Evolutionary conservation across 306 rosid species (phyloP).

Genomic region (Phaseolus lunatus): DNA sequence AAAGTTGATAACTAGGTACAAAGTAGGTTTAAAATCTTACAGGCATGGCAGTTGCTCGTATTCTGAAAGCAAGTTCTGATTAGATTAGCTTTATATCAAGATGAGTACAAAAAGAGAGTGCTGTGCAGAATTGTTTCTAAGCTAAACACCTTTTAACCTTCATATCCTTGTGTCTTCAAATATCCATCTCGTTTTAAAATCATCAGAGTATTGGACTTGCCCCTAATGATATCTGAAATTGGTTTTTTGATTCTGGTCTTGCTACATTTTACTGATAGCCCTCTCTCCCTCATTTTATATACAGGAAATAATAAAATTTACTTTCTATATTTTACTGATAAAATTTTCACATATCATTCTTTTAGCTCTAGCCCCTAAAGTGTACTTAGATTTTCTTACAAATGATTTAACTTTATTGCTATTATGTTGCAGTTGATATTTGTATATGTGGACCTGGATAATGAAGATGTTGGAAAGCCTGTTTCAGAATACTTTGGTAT

Average conservation of each 20-base stretch:
- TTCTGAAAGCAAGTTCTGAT: not conserved
- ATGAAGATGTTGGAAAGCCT: conserved; percentile 92
- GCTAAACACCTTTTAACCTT: not conserved
- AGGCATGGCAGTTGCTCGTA: not conserved
- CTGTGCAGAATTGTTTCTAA: not conserved
- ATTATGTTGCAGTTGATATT: conserved; percentile 79
- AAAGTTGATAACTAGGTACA: not conserved
- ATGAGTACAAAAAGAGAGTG: not conserved
- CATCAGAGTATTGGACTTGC: not conserved
- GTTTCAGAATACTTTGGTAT: conserved; percentile 94
- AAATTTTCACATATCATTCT: not conserved
- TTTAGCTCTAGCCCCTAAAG: conserved; percentile 5
- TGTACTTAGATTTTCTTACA: not conserved
- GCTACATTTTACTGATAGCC: conserved; percentile 25
- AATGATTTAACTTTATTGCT: not conserved
- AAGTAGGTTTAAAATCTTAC: not conserved
- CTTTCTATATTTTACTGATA: not conserved
- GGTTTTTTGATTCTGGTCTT: conserved; percentile 3
- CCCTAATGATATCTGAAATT: conserved; percentile 25
- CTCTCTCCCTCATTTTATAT: not conserved
- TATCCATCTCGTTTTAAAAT: conserved; percentile 4
- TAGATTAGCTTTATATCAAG: not conserved
- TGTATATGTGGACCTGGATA: conserved; percentile 80
- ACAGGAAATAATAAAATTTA: not conserved
- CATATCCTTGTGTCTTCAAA: not conserved